Evolutionary conservation across 305 asterid genomes (phyloP).

Genomic region (Caryopteris hybrid): DNA sequence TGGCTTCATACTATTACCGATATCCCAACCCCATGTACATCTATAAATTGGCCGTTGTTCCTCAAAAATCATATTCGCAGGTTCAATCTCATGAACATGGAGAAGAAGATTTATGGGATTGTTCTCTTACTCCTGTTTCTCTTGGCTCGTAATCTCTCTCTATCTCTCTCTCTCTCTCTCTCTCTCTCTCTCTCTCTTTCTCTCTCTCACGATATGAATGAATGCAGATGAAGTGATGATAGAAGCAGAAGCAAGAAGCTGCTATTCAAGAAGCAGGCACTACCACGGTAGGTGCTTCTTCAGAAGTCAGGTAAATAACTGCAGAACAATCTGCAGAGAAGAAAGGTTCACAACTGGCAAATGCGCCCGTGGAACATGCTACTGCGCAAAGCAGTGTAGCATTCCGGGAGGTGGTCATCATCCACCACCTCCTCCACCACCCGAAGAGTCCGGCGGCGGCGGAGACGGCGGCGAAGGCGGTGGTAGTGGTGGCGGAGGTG

Average conservation of each 20-base stretch:
- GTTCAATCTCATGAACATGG: background rate
- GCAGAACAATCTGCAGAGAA: background rate
- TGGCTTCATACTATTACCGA: background rate
- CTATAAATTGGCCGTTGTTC: background rate
- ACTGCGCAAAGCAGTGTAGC: background rate
- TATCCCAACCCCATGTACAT: background rate
- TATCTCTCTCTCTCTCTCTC: too few species aligned
- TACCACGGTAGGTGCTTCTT: constrained; percentile 3
- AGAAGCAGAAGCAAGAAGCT: constrained; percentile 1
- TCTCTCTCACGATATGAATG: background rate
- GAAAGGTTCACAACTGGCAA: background rate
- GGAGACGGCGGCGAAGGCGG: too few species aligned
- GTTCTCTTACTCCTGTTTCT: constrained; percentile 7
- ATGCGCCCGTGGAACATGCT: background rate
- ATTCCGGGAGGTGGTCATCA: too few species aligned
- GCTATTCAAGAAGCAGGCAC: background rate
- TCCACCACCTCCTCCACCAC: too few species aligned
- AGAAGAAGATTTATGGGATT: background rate
- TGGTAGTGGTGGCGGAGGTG: too few species aligned
- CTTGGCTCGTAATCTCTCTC: background rate
- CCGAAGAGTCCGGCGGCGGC: too few species aligned
- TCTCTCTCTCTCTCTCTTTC: too few species aligned
- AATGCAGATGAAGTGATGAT: constrained; percentile 4
- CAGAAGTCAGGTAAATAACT: background rate
- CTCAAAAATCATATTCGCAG: background rate